A percentile compares a stretch with the other conserved stretches of the same genome.
Evolutionary conservation across 176 grass and related monocot species (phyloP).

Genomic region (Typha latifolia): DNA sequence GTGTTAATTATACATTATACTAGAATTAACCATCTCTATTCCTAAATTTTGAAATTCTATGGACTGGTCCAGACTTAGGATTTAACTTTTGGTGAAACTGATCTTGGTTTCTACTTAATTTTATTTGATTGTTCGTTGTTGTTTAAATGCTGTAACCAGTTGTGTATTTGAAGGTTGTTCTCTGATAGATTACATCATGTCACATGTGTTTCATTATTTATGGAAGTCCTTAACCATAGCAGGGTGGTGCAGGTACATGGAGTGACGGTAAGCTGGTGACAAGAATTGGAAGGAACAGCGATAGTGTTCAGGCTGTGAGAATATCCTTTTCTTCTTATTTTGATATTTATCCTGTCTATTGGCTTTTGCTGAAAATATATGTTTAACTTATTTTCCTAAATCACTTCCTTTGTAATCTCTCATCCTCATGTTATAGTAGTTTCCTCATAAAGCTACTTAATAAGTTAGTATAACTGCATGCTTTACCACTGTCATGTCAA

Average conservation of each 20-base stretch:
- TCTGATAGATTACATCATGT: neutral
- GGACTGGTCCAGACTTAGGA: no score
- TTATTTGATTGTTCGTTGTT: no score
- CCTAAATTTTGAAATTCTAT: no score
- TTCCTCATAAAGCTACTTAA: neutral
- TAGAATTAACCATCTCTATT: no score
- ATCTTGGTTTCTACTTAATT: no score
- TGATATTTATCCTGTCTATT: conserved; percentile 1
- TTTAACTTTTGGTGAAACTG: no score
- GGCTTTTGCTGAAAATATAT: no score
- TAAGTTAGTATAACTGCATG: neutral
- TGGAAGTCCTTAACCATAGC: conserved; percentile 57
- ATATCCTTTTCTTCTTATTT: conserved; percentile 23
- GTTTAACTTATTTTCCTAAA: neutral
- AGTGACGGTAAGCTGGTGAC: conserved; percentile 99
- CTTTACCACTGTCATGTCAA: neutral
- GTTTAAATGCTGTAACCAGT: neutral
- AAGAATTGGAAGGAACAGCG: conserved; percentile 90
- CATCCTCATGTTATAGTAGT: neutral
- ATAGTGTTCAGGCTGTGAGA: conserved; percentile 91
- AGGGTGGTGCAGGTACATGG: conserved; percentile 99
- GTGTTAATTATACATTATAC: no score
- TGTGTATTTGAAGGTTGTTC: no score
- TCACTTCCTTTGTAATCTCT: neutral
- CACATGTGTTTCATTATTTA: conserved; percentile 6